phyloP scores from a whole-genome alignment of 139 green algal genomes.

The Closterium sp. region DNA sequence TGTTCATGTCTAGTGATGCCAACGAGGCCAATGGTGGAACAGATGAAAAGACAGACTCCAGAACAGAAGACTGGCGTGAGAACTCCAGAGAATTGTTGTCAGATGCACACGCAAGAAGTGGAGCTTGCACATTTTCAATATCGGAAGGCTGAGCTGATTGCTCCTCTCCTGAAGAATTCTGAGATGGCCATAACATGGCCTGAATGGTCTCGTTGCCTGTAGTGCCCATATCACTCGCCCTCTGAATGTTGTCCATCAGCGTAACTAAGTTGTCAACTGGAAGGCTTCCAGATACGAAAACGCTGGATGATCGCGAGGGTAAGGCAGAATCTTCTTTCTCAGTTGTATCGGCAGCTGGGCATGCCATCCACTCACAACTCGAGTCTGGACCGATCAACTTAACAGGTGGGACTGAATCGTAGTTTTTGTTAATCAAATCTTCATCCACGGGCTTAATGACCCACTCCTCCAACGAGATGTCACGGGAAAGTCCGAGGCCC shows the following conservation, averaged over 20 bases:
- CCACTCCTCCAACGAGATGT: constrained; percentile 30
- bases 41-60: background rate
- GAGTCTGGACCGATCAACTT: background rate
- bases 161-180: background rate
- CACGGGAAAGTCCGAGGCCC: constrained; percentile 15
- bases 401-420: background rate
- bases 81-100: background rate
- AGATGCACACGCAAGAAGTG: background rate
- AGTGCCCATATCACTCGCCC: background rate
- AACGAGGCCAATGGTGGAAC: background rate
- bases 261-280: background rate
- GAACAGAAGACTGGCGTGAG: background rate
- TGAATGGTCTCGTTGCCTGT: background rate
- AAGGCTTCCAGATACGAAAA: background rate
- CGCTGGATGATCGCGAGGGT: background rate
- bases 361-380: background rate
- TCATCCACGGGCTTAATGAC: constrained; percentile 27
- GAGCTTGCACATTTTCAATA: constrained; percentile 3
- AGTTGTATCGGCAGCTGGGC: background rate
- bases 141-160: background rate
- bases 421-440: background rate
- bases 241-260: background rate
- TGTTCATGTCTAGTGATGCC: background rate
- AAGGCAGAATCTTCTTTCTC: background rate
- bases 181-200: background rate